Evolutionary conservation across 768 basidiomycete species (phyloP), one percentile per base, ranked within the genome.

Genomic region (Trametes elegans): DNA sequence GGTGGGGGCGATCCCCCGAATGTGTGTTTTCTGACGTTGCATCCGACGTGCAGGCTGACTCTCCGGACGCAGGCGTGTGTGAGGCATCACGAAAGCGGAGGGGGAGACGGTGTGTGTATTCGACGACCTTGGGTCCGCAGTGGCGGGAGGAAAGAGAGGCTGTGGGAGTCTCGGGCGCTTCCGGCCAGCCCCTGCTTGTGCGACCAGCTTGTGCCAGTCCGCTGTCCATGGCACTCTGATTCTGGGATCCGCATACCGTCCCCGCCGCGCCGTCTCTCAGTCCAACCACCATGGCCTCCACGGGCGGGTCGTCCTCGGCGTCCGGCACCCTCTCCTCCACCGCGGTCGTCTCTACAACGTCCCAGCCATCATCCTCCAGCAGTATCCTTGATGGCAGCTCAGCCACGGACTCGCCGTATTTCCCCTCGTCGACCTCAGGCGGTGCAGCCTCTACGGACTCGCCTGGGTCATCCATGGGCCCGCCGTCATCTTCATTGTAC

Each of bases 401-500:
- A 1, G 16, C 21, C n/a, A n/a, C n/a, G n/a, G n/a, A n/a, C 34
- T 36, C 51, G 42, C 18, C n/a, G 24, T 53, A 28, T 35, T 53
- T 53, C n/a, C 27, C 50, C 21, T 21, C 49, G 14, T 11, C 50
- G 2, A 47, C 57, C n/a, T 34, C 57, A 16, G 44, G 24, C 21
- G 38, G 19, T 28, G 53, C 58, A 18, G 27, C 57, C 21, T 24
- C 48, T 11, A 51, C 58, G 2, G 36, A 28, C 50, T 44, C 49
- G 2, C n/a, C 18, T 3, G 10, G 32, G 24, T 13, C 46, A 29
- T 27, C 24, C 6, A 9, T 40, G 1, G 53, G 53, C 16, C 44
- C 61, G 4, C 50, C 54, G 7, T 58, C 61, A 23, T 62, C 61
- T 36, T 62, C 61, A 14, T 49, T 62, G 7, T 62, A 62, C 42